Conservation (phyloP, 345 rosid species). For the Murraya paniculata region DNA sequence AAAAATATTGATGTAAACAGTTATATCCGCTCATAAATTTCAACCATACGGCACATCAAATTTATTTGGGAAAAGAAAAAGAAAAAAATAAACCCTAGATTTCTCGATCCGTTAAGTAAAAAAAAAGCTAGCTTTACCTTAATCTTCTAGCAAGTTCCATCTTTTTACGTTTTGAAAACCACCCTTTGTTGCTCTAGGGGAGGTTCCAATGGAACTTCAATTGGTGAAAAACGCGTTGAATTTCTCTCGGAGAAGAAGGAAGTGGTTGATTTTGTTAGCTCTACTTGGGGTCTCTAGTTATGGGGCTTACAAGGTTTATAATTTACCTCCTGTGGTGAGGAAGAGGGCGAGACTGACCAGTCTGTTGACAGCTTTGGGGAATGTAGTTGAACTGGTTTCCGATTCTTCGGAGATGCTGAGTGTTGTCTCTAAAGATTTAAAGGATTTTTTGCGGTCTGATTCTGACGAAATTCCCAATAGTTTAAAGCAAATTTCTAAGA, state of each 20-base stretch:
- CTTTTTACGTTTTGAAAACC: slow-evolving; percentile 2
- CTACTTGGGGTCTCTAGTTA: slow-evolving; percentile 65
- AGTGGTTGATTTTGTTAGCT: slow-evolving; percentile 59
- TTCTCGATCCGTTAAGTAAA: neutral
- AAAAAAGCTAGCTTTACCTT: neutral
- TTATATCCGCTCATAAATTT: neutral
- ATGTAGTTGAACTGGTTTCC: slow-evolving; percentile 65
- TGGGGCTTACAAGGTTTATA: slow-evolving; percentile 69
- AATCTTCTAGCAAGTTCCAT: neutral
- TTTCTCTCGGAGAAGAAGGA: slow-evolving; percentile 53
- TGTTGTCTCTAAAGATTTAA: slow-evolving; percentile 69
- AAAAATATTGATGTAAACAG: neutral
- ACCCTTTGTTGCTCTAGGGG: slow-evolving; percentile 23
- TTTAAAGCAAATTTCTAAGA: slow-evolving; percentile 79
- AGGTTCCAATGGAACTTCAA: slow-evolving; percentile 50
- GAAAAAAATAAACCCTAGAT: neutral
- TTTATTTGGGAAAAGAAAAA: neutral
- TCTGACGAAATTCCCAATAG: slow-evolving; percentile 82
- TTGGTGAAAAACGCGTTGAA: slow-evolving; percentile 38
- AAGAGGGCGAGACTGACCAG: slow-evolving; percentile 63
- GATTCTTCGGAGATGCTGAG: slow-evolving; percentile 66
- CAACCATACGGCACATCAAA: neutral
- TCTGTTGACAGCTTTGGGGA: slow-evolving; percentile 52
- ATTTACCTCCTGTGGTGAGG: slow-evolving; percentile 56
- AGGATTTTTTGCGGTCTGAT: slow-evolving; percentile 63